A percentile compares a stretch with the other conserved stretches of the same genome.
phyloP scores from a whole-genome alignment of 176 grass and related monocot genomes.

The Bonia amplexicaulis region DNA sequence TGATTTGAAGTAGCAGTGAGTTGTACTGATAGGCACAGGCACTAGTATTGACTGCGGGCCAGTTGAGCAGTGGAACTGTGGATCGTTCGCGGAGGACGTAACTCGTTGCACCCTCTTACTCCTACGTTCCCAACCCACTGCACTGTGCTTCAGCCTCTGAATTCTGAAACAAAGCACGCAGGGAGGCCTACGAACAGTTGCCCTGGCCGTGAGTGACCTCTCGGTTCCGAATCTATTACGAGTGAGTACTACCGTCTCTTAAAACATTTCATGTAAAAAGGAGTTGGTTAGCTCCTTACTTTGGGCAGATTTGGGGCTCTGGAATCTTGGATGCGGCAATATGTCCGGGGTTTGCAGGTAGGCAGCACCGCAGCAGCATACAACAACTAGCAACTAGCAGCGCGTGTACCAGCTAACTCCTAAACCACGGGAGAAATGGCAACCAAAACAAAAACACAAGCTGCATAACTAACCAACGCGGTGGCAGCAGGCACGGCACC shows the following conservation, averaged over 20 bases:
- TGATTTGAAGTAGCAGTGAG: not conserved
- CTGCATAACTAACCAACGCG: not conserved
- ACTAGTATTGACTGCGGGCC: not conserved
- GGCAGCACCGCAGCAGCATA: not conserved
- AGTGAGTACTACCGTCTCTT: not conserved
- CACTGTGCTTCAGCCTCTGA: not conserved
- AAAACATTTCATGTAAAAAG: not conserved
- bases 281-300: not conserved
- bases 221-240: not conserved
- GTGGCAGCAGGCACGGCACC: not conserved
- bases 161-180: not conserved
- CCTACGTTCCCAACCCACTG: conserved; percentile 10
- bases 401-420: not conserved
- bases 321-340: not conserved
- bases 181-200: conserved; percentile 1
- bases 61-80: not conserved
- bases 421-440: not conserved
- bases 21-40: not conserved
- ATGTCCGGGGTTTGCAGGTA: not conserved
- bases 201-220: not conserved
- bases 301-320: conserved; percentile 1
- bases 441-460: not conserved
- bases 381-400: not conserved
- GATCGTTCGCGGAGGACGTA: not conserved
- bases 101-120: not conserved